A percentile compares a stretch with the other conserved stretches of the same genome.
Conservation (phyloP, 129 eudicot species). For the Kitagawia praeruptora region DNA sequence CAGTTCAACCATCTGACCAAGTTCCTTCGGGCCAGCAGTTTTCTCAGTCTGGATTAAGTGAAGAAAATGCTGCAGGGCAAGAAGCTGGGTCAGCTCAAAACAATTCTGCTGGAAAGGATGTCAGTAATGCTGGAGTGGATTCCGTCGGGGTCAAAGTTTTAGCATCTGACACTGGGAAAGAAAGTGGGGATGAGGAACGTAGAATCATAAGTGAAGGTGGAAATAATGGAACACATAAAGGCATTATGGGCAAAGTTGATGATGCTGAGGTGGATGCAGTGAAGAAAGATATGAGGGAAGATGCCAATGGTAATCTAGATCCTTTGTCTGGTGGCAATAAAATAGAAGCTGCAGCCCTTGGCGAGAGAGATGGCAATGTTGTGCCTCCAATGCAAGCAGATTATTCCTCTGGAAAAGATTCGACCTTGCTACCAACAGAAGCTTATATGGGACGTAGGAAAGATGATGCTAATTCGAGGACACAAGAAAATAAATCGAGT, state of each 20-base stretch:
- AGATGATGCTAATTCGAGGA: slow-evolving; percentile 9
- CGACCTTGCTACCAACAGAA: slow-evolving; percentile 12
- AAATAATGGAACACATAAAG: slow-evolving; percentile 19
- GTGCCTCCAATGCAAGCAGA: slow-evolving; percentile 20
- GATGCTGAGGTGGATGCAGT: slow-evolving; percentile 25
- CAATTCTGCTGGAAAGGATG: slow-evolving; percentile 24
- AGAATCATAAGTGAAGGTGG: slow-evolving; percentile 19
- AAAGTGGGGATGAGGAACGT: slow-evolving; percentile 17
- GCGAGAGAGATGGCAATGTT: slow-evolving; percentile 14
- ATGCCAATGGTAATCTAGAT: slow-evolving; percentile 9
- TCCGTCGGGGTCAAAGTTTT: slow-evolving; percentile 19
- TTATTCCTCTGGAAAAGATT: slow-evolving; percentile 1
- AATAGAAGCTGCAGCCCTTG: slow-evolving; percentile 13
- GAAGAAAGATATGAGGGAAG: slow-evolving; percentile 26
- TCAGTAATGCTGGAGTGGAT: slow-evolving; percentile 23
- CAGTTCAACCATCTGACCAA: slow-evolving; percentile 33
- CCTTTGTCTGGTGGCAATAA: slow-evolving; percentile 12
- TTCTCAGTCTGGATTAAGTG: slow-evolving; percentile 26
- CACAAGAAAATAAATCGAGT: not conserved
- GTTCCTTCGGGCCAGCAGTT: slow-evolving; percentile 27
- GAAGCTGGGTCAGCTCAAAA: slow-evolving; percentile 34
- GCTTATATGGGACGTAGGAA: slow-evolving; percentile 20
- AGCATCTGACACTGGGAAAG: slow-evolving; percentile 26
- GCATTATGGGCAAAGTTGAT: slow-evolving; percentile 22
- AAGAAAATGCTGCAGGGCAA: slow-evolving; percentile 25